Evolutionary conservation across 208 protist genomes (phyloP), one percentile per base, ranked within the genome.

Genomic region (Crithidia sp.): DNA sequence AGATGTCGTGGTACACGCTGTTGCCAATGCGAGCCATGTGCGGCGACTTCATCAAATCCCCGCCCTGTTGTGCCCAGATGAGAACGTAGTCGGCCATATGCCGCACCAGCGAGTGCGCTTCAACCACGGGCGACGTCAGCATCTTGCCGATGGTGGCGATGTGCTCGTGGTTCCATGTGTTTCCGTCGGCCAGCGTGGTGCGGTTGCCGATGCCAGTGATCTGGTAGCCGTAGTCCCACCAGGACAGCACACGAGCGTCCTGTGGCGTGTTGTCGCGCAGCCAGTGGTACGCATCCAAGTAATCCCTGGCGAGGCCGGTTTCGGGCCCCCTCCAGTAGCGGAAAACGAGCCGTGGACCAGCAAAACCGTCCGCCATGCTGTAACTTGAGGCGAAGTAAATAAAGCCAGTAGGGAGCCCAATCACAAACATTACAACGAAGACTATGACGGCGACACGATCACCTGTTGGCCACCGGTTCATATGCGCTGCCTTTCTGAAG

Each of bases 171-270:
- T 99, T 99, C 97, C 98, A 99, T 4, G 98, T 99, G 95, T 99
- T 99, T 79, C 99, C 99, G 84, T 99, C 98, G 17, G 98, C 98
- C 39, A 99, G 79, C 37, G 94, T 87, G 10, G 95, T 99, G 65
- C 98, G 77, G 74, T 99, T 99, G 37, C 91, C 97, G 86, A 99
- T 99, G 43, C 86, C 94, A 3, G 94, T 96, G 74, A 99, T 95
- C 83, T 99, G 99, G 85, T 99, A 99, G 59, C 99, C 99, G 79
- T 99, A 99, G 87, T 99, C 99, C 98, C 99, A 99, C 98, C 98
- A 99, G 4, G 93, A 81, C 87, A 99, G 96, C 14, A 99, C 75
- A 61, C 86, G 87, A 16, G 98, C 95, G 69, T 99, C 89, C 13
- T 79, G 62, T 3, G 92, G 72, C 2, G 98, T 99, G 83, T 99